phyloP scores from a whole-genome alignment of 176 grass and related monocot species.

The Lolium perenne region DNA sequence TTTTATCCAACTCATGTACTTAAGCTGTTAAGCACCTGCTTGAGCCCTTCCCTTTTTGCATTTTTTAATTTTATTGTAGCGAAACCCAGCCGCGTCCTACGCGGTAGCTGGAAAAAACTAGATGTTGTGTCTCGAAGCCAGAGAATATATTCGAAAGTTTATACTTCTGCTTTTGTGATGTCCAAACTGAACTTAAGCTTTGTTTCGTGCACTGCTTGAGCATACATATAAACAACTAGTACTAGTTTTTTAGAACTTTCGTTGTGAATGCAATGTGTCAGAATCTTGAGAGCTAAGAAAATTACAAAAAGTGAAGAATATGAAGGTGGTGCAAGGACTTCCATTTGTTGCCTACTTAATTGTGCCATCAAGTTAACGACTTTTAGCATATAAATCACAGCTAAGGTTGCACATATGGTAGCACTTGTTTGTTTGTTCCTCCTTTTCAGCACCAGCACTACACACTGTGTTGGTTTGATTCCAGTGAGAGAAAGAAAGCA shows the following conservation, averaged over 20 bases:
- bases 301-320: conserved; percentile 51
- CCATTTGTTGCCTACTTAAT: conserved; percentile 46
- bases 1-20: conserved; percentile 31
- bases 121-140: conserved; percentile 38
- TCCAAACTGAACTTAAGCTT: conserved; percentile 37
- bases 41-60: background rate
- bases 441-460: conserved; percentile 43
- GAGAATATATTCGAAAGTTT: conserved; percentile 60
- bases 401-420: conserved; percentile 18
- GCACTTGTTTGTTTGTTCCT: conserved; percentile 19
- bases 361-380: conserved; percentile 33
- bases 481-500: conserved; percentile 43
- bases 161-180: conserved; percentile 47
- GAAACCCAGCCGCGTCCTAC: conserved; percentile 41
- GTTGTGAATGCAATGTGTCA: conserved; percentile 35
- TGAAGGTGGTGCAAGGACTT: conserved; percentile 43
- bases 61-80: conserved; percentile 30
- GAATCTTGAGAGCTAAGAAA: conserved; percentile 45
- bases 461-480: conserved; percentile 20
- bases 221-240: conserved; percentile 1
- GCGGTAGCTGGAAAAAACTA: conserved; percentile 35
- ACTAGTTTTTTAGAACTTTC: conserved; percentile 35
- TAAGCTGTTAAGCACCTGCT: conserved; percentile 40
- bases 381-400: conserved; percentile 41
- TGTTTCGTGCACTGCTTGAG: conserved; percentile 33